Evolutionary conservation across 164 flowering plant genomes (phyloP).

Genomic region (Platanus orientalis): DNA sequence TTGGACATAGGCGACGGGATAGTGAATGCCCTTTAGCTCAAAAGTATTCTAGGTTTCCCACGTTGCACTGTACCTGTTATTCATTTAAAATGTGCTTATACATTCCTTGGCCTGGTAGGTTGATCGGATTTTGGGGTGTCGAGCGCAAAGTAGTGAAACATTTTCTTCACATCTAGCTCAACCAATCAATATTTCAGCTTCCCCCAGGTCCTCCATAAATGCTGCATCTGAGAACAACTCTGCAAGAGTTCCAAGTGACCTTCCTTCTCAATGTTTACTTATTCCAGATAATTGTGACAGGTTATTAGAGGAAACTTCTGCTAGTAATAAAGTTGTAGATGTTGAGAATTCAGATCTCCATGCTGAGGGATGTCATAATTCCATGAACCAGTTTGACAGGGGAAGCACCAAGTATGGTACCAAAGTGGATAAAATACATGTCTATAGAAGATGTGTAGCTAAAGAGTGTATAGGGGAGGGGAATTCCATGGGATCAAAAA

Average conservation of each 20-base stretch:
- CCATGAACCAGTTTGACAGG: conserved; percentile 15
- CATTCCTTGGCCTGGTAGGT: conserved; percentile 45
- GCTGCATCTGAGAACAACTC: conserved; percentile 16
- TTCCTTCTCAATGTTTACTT: conserved; percentile 24
- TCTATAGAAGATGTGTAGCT: conserved; percentile 32
- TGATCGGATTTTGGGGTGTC: conserved; percentile 90
- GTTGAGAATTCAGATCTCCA: conserved; percentile 19
- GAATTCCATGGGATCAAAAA: conserved; percentile 22
- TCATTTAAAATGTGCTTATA: neutral
- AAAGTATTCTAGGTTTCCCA: neutral
- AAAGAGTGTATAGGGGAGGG: conserved; percentile 33
- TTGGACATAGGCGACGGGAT: neutral
- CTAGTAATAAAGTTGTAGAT: conserved; percentile 25
- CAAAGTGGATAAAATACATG: conserved; percentile 31
- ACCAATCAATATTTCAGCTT: conserved; percentile 3
- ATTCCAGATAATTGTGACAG: conserved; percentile 26
- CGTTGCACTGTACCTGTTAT: conserved; percentile 2
- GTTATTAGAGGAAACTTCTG: conserved; percentile 23
- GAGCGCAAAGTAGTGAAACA: conserved; percentile 36
- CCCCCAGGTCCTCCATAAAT: conserved; percentile 2
- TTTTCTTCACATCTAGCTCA: conserved; percentile 16
- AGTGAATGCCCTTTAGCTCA: neutral
- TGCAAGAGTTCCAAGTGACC: conserved; percentile 18
- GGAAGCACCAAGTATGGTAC: conserved; percentile 20
- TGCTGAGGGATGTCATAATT: conserved; percentile 16